Evolutionary conservation across 805 yeast species (phyloP), one percentile per base, ranked within the genome.

Genomic region (Metschnikowia lochheadii): DNA sequence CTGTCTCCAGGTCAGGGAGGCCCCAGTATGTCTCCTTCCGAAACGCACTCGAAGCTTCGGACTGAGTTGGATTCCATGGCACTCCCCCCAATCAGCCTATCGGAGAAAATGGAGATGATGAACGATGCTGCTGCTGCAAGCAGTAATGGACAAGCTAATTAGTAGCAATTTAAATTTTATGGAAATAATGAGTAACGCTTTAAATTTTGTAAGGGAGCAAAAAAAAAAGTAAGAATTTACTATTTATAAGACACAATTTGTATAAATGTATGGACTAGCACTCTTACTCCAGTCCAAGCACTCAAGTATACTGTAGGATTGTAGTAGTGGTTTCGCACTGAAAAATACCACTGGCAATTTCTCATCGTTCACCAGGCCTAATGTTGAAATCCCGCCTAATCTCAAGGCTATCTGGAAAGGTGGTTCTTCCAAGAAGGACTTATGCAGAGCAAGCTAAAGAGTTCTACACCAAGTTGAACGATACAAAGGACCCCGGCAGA

Each of bases 401-500:
- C 38, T 21, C 20, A 3, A 32, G 38, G 38, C 14, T 42, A n/a
- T 42, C 38, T 18, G 37, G 38, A 17, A 32, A 34, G 31, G 26
- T 23, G 31, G 26, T 32, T 14, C 14, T 35, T 33, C n/a, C 35
- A 3, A 44, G 14, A 36, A 21, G 46, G 13, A 23, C 33, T 21
- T 44, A 44, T 26, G 46, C 55, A 4, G 53, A 46, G 14, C 57
- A 61, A 31, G 77, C 78, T 10, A 57, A 56, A 26, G 77, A 73
- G 58, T 63, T 70, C n/a, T 73, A 64, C 63, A 85, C 91, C 48
- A 76, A 76, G 52, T 62, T 86, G 21, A 67, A 78, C 29, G 85
- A 85, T 59, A 80, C 81, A 49, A 68, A 75, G 37, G 91, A 86
- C 62, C 89, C 89, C 10, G 71, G 81, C 45, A 77, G 91, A 67